Percentiles rank a stretch among this genome's conserved stretches.
These are phyloP conservation scores for Cerioporus squamosus DNA, from an alignment of 1,284 basidiomycete genomes.

Conservation along the genomic window DNA sequence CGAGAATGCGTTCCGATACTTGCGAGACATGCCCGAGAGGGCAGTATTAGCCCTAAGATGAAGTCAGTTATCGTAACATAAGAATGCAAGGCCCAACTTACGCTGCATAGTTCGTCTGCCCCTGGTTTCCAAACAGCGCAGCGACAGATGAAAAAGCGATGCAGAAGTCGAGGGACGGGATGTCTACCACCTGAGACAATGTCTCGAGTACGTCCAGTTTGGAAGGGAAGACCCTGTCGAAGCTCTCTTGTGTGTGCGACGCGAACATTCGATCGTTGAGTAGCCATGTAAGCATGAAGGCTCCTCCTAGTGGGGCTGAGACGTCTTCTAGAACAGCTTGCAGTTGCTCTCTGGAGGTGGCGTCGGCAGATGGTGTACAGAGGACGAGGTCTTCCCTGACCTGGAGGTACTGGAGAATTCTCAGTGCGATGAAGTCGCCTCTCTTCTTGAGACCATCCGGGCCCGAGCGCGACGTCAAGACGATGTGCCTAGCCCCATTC, in stretches of 20 bases:
- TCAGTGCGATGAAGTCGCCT: too few species aligned
- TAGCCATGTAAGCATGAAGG: conserved; percentile 39
- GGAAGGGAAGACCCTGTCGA: conserved; percentile 32
- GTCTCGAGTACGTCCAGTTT: conserved; percentile 38
- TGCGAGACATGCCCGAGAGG: conserved; percentile 34
- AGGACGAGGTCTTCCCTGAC: too few species aligned
- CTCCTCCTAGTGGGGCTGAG: conserved; percentile 35
- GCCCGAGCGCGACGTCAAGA: too few species aligned
- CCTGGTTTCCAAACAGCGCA: conserved; percentile 40
- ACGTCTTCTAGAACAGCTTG: too few species aligned
- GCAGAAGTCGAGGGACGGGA: conserved; percentile 40
- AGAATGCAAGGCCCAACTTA: too few species aligned
- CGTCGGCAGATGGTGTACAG: too few species aligned
- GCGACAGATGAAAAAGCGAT: conserved; percentile 42
- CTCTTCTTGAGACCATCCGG: too few species aligned
- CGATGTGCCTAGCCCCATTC: too few species aligned
- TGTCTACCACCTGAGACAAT: conserved; percentile 26
- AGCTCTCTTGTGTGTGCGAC: conserved; percentile 35
- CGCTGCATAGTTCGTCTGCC: conserved; percentile 44
- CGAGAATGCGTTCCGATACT: conserved; percentile 41
- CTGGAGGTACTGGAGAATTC: too few species aligned
- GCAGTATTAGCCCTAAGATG: conserved; percentile 41
- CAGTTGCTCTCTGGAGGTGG: too few species aligned
- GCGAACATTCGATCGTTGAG: conserved; percentile 40
- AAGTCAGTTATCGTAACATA: conserved; percentile 28